Conservation (phyloP, 768 basidiomycete species). For the Rhodotorula toruloides region DNA sequence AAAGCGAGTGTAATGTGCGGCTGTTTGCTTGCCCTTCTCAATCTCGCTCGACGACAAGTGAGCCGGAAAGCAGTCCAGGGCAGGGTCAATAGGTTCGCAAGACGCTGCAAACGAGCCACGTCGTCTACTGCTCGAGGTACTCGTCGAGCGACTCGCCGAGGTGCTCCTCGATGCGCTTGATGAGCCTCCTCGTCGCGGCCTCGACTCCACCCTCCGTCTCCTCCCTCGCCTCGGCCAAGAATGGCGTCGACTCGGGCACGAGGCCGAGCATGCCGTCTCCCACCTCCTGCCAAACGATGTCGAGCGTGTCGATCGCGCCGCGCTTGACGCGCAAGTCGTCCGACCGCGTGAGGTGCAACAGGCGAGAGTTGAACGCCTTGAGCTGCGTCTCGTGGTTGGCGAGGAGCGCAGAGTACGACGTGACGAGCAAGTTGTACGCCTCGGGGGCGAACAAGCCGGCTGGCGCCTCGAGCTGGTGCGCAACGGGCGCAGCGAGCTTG, state of each 20-base stretch:
- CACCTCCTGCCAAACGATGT: slow-evolving; percentile 60
- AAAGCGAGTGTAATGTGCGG: too few species aligned
- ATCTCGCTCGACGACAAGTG: too few species aligned
- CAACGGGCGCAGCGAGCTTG: slow-evolving; percentile 57
- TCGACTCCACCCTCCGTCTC: slow-evolving; percentile 40
- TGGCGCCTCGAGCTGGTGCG: slow-evolving; percentile 59
- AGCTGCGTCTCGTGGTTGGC: slow-evolving; percentile 58
- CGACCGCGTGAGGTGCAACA: slow-evolving; percentile 84
- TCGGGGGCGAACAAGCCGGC: slow-evolving; percentile 21
- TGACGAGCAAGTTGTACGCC: slow-evolving; percentile 28
- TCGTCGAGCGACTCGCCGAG: slow-evolving; percentile 33
- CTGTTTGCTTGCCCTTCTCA: too few species aligned
- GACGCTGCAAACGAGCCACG: background rate
- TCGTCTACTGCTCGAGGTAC: slow-evolving; percentile 24
- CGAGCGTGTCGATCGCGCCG: slow-evolving; percentile 63
- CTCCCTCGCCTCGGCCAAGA: slow-evolving; percentile 39
- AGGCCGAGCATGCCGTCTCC: slow-evolving; percentile 37
- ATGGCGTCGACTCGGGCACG: slow-evolving; percentile 40
- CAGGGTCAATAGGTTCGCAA: background rate
- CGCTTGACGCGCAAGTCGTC: slow-evolving; percentile 68
- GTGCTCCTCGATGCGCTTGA: slow-evolving; percentile 35
- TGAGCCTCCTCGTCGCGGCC: slow-evolving; percentile 32
- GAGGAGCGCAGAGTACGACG: slow-evolving; percentile 47
- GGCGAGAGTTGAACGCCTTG: slow-evolving; percentile 71
- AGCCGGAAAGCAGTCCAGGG: too few species aligned